Evolutionary conservation across 1,139 yeast genomes (phyloP), one percentile per base, ranked within the genome.

Genomic region (Wickerhamiella infanticola): DNA sequence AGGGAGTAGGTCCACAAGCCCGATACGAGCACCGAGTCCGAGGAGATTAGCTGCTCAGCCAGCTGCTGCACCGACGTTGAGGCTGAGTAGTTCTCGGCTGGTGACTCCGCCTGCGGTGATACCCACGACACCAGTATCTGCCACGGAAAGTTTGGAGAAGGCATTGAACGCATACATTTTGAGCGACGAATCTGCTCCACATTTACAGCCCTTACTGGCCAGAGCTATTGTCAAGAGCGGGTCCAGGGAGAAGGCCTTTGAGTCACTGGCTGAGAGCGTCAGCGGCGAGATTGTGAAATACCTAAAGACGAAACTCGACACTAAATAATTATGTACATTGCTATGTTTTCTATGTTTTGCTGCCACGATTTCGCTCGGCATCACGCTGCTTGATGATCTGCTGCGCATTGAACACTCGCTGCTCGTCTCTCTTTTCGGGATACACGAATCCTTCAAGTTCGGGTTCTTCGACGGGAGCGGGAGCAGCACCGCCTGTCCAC

Each of bases 401-500:
- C 40, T 38, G 40, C 4, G 33, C 40, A 24, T 24, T 31, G 24
- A 26, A 25, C 3, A 38, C 40, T 11, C 40, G 37, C 37, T 9
- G 37, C 18, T 35, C 24, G 13, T 6, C 37, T 6, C 3, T n/a
- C 13, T 13, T 35, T 35, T n/a, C 7, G n/a, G 37, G 23, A 6
- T 9, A 11, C 3, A n/a, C 37, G n/a, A 13, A 11, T 7, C 37
- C 37, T n/a, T n/a, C 13, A 13, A 35, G 23, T 11, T 9, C 13
- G 2, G 6, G 13, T 6, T 9, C 13, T n/a, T 11, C 23, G 13
- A n/a, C 37, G 13, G 37, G 37, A 11, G 11, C 35, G 8, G 37
- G 23, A 9, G 37, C 3, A 35, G 37, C 37, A n/a, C 25, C 37
- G 27, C 51, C 52, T 5, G 45, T 35, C 55, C 55, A 52, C 2